Conservation (phyloP, 371 early-diverging fungal species). For the Blastocladiella emersonii region DNA sequence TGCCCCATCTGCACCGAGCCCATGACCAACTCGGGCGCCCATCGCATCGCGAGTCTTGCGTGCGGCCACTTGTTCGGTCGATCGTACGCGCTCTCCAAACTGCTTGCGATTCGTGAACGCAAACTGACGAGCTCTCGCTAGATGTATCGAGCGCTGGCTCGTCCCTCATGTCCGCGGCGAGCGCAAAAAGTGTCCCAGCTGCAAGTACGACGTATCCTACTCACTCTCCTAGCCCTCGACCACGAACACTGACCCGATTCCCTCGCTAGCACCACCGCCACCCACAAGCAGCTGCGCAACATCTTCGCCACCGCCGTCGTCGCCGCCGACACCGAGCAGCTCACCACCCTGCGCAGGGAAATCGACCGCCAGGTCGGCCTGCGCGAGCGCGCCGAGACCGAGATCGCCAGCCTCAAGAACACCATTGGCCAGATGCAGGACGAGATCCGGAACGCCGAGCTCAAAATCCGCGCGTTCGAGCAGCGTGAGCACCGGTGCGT, state of each 20-base stretch:
- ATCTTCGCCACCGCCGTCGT: constrained; percentile 2
- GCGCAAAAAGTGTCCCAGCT: constrained; percentile 12
- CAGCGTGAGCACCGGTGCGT: no score
- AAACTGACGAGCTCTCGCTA: no score
- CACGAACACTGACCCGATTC: constrained; percentile 12
- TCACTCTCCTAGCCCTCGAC: constrained; percentile 9
- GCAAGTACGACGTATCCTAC: constrained; percentile 9
- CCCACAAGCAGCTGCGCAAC: constrained; percentile 1
- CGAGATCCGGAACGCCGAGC: no score
- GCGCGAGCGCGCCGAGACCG: no score
- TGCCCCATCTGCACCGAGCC: no score
- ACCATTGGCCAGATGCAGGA: no score
- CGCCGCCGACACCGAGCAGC: neutral
- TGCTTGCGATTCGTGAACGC: no score
- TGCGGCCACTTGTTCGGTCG: constrained; percentile 22
- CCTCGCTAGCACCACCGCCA: constrained; percentile 8
- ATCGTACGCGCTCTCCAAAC: no score
- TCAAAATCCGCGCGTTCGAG: no score
- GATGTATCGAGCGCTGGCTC: constrained; percentile 16
- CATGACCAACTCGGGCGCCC: constrained; percentile 13
- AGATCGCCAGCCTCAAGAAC: no score
- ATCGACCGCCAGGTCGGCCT: constrained; percentile 4
- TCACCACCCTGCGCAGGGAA: constrained; percentile 9
- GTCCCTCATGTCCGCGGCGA: neutral
- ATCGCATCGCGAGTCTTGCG: constrained; percentile 13